Conservation (phyloP, 2,329 filamentous ascomycete species). For the Sporothrix brasiliensis region DNA sequence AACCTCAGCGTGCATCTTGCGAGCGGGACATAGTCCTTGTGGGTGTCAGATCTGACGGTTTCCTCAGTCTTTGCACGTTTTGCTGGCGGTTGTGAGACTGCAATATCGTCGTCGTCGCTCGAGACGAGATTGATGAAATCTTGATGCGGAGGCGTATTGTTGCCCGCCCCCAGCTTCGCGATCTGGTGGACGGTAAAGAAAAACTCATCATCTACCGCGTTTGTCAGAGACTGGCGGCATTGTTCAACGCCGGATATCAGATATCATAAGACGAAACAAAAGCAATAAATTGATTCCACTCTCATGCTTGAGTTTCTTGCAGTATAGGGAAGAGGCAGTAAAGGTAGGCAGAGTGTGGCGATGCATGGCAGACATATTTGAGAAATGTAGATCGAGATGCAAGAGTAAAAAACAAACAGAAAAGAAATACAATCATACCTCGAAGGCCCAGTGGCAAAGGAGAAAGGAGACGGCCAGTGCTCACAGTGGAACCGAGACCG, state of each 20-base stretch:
- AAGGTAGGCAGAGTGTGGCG: not conserved
- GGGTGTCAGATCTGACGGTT: not conserved
- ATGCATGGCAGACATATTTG: not conserved
- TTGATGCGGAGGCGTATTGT: not conserved
- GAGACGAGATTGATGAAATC: not conserved
- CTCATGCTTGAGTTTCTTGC: not conserved
- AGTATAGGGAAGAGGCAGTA: not conserved
- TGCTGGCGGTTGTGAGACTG: slow-evolving; percentile 27
- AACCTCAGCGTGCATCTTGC: slow-evolving; percentile 31
- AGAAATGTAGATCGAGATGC: not conserved
- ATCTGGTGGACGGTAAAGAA: slow-evolving; percentile 6
- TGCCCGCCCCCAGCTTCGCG: not conserved
- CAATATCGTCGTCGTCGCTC: not conserved
- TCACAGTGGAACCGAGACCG: not conserved
- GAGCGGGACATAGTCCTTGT: slow-evolving; percentile 33
- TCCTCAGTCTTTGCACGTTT: slow-evolving; percentile 33
- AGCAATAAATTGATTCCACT: not conserved
- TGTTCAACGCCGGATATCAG: not conserved
- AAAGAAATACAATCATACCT: not conserved
- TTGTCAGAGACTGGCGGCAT: not conserved
- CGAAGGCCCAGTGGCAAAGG: not conserved
- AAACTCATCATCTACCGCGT: not conserved
- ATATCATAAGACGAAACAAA: not conserved
- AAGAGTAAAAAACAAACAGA: not conserved
- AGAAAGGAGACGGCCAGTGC: not conserved